Percentiles rank a stretch among this genome's conserved stretches.
These are phyloP conservation scores for Aspergillus intermedius DNA, from an alignment of 2,329 filamentous ascomycete genomes.

Conservation along the genomic window DNA sequence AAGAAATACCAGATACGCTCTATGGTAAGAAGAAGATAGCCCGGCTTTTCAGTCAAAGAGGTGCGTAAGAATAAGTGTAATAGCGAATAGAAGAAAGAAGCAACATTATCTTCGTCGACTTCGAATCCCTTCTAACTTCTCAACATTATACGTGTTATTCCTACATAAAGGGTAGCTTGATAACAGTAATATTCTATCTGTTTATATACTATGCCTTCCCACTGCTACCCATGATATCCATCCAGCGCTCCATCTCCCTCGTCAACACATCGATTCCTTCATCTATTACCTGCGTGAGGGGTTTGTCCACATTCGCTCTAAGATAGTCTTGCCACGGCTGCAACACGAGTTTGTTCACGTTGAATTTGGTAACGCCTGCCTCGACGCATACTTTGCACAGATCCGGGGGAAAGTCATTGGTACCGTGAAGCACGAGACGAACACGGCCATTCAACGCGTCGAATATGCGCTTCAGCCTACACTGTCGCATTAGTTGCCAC, in stretches of 20 bases:
- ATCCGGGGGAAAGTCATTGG: slow-evolving; percentile 47
- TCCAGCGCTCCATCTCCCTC: slow-evolving; percentile 45
- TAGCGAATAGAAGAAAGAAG: too few species aligned
- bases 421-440: slow-evolving; percentile 49
- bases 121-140: too few species aligned
- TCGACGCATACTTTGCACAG: slow-evolving; percentile 46
- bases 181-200: not conserved
- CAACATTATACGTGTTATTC: too few species aligned
- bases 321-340: slow-evolving; percentile 39
- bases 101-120: too few species aligned
- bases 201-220: slow-evolving; percentile 1
- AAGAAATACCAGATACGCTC: too few species aligned
- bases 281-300: slow-evolving; percentile 46
- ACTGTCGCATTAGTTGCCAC: slow-evolving; percentile 22
- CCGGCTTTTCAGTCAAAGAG: too few species aligned
- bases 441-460: slow-evolving; percentile 42
- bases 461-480: slow-evolving; percentile 43
- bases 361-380: slow-evolving; percentile 48
- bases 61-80: too few species aligned
- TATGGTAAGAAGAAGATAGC: too few species aligned
- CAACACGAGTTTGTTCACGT: slow-evolving; percentile 49
- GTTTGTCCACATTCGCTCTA: slow-evolving; percentile 38
- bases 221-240: slow-evolving; percentile 38
- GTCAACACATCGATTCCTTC: slow-evolving; percentile 45
- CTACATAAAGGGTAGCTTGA: not conserved